Evolutionary conservation across 306 rosid genomes (phyloP), one percentile per base, ranked within the genome.

Genomic region (Adenanthera pavonina): DNA sequence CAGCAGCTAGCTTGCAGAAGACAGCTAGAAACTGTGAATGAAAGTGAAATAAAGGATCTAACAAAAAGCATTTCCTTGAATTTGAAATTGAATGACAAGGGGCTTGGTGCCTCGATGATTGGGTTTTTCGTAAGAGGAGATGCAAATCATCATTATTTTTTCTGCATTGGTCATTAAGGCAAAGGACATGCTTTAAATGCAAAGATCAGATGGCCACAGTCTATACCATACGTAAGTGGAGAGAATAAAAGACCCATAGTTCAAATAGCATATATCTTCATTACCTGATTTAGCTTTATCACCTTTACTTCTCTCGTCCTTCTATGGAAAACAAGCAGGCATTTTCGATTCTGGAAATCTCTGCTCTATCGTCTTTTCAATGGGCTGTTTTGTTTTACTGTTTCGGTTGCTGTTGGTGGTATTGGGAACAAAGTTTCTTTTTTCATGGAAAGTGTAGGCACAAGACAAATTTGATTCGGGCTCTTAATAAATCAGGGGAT

Each of bases 21-120:
- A 72, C 80, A 83, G 89, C 78, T 83, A 84, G 91, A 86, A 81
- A 87, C 81, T 80, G 88, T 84, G 79, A 82, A 74, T 83, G 91
- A 86, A 85, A 85, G 88, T 69, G 89, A 89, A 87, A 62, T 33
- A 85, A 60, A 9, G 2, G 13, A 60, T 25, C 15, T 10, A 2
- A 12, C 74, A 87, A 72, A 86, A 71, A 79, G 82, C 85, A 89
- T 80, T 75, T 62, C 80, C 86, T 85, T 90, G 72, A 87, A 90
- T 89, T 80, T 85, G 89, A 89, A 90, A 57, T 57, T 57, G 64
- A 57, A 89, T 84, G 92, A 88, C 90, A 82, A 56, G 15, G 78
- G 73, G 85, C 2, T 80, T 80, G 88, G 78, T 85, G 89, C 79
- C 53, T 65, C 59, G 78, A 65, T 77, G 85, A 80, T 64, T 54